Base-by-base conservation (phyloP, 2,329 filamentous ascomycete genomes). In the Trichophyton simii region DNA sequence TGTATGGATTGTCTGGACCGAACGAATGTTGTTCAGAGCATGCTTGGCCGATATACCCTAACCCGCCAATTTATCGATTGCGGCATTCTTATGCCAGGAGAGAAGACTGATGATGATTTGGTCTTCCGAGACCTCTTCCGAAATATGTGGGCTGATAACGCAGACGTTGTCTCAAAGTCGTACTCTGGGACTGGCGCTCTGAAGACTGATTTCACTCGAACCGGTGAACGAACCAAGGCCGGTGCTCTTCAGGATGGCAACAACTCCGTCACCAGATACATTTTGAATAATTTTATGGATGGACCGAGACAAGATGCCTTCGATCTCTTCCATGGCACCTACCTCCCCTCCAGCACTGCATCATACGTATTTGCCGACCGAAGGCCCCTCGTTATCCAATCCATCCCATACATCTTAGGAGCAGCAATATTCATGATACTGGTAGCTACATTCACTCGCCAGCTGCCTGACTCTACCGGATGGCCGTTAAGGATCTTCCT, bases 1-100 rank as follows among this genome's bases (percentile, higher is more conserved):
- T 99, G 94, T 77, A 99, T 99, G 94, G 94, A 99, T 75, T 99
- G 95, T 67, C 83, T 99, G 13, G 94, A 99, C 75, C 88, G 94
- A 60, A 99, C 94, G 60, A 99, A 99, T 69, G 91, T 99, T 5
- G 90, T 99, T 2, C 94, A 99, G 76, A 95, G 90, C 73, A 96
- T 97, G 88, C 83, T 99, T 62, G 94, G 89, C 8, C 87, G 92
- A 59, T 91, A 86, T 83, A 88, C 89, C 13, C 79, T 99, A 46
- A 91, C 91, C 64, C 87, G 91, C 66, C 94, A 96, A 79, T 84
- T 99, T 62, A 83, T 86, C 65, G 92, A 97, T 68, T 78, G 90
- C 2, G 91, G 91, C 41, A 78, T 96, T 59, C 82, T 97, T 68
- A 76, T 83, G 59, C 82, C 84, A 28, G 91, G 91, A 61, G 84